phyloP scores from a whole-genome alignment of 164 flowering plant genomes.

The Akebia trifoliata region DNA sequence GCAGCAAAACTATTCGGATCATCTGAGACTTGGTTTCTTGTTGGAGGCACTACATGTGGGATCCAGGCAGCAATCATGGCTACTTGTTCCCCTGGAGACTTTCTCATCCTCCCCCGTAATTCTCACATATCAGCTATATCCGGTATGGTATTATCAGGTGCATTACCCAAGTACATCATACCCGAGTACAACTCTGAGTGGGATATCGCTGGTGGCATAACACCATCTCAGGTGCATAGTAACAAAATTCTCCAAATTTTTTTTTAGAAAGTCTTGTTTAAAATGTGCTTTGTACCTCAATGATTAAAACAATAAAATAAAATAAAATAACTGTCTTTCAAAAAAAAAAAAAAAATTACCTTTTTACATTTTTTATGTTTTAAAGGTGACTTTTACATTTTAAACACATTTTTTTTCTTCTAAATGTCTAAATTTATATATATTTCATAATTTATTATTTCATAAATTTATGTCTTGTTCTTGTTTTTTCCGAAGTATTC shows the following conservation, averaged over 20 bases:
- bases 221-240: constrained; percentile 36
- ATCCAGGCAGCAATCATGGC: constrained; percentile 58
- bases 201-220: constrained; percentile 45
- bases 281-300: too few relatives aligned
- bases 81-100: constrained; percentile 51
- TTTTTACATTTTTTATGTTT: too few relatives aligned
- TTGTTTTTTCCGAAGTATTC: background rate
- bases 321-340: too few relatives aligned
- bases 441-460: too few relatives aligned
- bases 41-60: constrained; percentile 58
- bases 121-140: constrained; percentile 52
- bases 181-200: constrained; percentile 41
- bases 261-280: too few relatives aligned
- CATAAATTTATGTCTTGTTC: too few relatives aligned
- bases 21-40: constrained; percentile 56
- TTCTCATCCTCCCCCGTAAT: constrained; percentile 41
- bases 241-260: too few relatives aligned
- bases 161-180: constrained; percentile 35
- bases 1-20: constrained; percentile 50
- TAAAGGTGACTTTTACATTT: too few relatives aligned
- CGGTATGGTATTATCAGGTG: constrained; percentile 50
- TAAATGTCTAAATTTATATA: too few relatives aligned
- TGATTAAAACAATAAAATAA: too few relatives aligned
- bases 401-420: too few relatives aligned
- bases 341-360: too few relatives aligned